Percentiles rank a stretch among this genome's conserved stretches.
Conservation (phyloP, 192 early-diverging fungal genomes). For the Piromyces finnis region DNA sequence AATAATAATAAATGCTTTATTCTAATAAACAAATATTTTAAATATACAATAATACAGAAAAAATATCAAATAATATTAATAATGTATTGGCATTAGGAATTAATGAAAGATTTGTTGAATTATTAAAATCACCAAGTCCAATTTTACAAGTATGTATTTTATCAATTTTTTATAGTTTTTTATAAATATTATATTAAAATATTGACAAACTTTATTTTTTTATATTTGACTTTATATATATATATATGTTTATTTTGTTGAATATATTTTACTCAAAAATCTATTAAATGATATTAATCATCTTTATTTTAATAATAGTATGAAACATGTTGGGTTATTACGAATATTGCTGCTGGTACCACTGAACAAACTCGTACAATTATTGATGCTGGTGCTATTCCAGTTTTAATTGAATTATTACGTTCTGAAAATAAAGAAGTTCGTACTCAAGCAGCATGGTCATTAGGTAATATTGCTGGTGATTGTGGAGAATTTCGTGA, state of each 20-base stretch:
- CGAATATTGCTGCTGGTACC: constrained; percentile 23
- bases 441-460: constrained; percentile 19
- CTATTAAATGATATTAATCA: no score
- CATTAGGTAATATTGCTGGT: constrained; percentile 30
- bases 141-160: constrained; percentile 1
- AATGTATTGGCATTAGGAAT: constrained; percentile 18
- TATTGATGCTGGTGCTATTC: constrained; percentile 21
- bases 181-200: no score
- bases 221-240: no score
- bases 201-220: no score
- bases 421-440: constrained; percentile 5
- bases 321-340: constrained; percentile 34
- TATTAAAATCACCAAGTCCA: constrained; percentile 14
- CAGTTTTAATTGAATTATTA: constrained; percentile 19
- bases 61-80: constrained; percentile 21
- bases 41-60: neutral
- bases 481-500: constrained; percentile 18
- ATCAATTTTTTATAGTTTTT: neutral
- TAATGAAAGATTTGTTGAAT: constrained; percentile 25
- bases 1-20: no score
- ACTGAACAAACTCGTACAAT: constrained; percentile 20
- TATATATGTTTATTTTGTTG: no score
- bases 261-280: no score
- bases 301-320: constrained; percentile 5
- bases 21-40: no score